Conservation (phyloP, 768 basidiomycete genomes). For the Coprinopsis marcescibilis region DNA sequence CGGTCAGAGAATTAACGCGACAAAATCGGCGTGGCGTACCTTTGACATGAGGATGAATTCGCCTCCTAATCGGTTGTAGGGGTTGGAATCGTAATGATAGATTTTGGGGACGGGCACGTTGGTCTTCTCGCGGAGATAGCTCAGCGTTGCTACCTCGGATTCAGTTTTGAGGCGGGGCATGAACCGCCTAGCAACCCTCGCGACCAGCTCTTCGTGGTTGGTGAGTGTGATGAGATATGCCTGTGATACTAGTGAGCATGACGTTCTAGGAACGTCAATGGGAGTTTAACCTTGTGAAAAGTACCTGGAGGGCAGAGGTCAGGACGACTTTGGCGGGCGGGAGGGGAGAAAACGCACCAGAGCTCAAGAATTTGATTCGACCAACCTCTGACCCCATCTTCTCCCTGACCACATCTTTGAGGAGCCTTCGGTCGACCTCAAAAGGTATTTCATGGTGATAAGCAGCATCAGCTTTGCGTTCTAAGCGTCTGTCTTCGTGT, state of each 20-base stretch:
- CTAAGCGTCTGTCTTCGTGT: conserved; percentile 61
- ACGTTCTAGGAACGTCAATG: neutral
- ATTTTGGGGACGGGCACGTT: conserved; percentile 69
- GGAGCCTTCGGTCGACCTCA: conserved; percentile 65
- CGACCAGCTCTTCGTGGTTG: conserved; percentile 59
- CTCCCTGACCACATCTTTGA: conserved; percentile 75
- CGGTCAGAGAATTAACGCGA: neutral
- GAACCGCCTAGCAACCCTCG: conserved; percentile 76
- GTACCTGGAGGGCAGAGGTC: conserved; percentile 48
- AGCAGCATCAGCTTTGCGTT: conserved; percentile 57
- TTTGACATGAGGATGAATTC: conserved; percentile 88
- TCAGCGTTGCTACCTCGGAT: conserved; percentile 82
- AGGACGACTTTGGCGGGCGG: conserved; percentile 6
- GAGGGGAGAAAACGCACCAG: conserved; percentile 47
- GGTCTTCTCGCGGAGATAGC: conserved; percentile 69
- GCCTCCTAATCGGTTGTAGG: conserved; percentile 77
- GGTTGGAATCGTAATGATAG: conserved; percentile 76
- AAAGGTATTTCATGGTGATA: conserved; percentile 62
- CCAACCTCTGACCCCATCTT: conserved; percentile 62
- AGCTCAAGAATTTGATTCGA: conserved; percentile 66
- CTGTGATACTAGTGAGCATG: conserved; percentile 27
- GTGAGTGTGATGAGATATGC: conserved; percentile 71
- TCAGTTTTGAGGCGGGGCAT: conserved; percentile 85
- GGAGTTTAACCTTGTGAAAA: conserved; percentile 68
- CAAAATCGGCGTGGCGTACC: conserved; percentile 34